These are phyloP conservation scores for Aspergillus floridensis DNA, from an alignment of 2,329 filamentous ascomycete genomes.

Conservation along the genomic window DNA sequence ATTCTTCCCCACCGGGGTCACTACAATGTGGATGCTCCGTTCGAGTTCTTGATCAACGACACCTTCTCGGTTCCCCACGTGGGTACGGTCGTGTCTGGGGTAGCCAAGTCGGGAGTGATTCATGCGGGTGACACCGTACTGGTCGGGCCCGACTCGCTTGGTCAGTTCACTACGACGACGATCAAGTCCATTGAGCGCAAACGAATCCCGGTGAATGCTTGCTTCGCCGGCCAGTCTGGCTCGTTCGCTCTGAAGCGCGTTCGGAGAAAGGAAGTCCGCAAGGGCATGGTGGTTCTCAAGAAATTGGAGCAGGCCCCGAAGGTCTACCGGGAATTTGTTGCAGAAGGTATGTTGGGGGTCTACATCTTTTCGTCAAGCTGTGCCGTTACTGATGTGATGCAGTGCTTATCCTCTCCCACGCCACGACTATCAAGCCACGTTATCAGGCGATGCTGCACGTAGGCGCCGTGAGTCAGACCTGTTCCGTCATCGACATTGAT, in stretches of 20 bases:
- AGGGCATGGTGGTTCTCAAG: slow-evolving; percentile 95
- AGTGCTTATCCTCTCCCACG: slow-evolving; percentile 92
- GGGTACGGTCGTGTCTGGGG: slow-evolving; percentile 91
- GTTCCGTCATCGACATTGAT: slow-evolving; percentile 95
- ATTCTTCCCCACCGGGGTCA: slow-evolving; percentile 92
- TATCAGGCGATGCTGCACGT: slow-evolving; percentile 99
- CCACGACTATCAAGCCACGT: slow-evolving; percentile 92
- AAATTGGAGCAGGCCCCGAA: slow-evolving; percentile 74
- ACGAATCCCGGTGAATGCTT: slow-evolving; percentile 81
- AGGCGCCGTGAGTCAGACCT: slow-evolving; percentile 90
- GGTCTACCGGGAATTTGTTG: slow-evolving; percentile 73
- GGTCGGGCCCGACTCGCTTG: slow-evolving; percentile 84
- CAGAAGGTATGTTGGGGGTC: slow-evolving; percentile 58
- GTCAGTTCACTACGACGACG: slow-evolving; percentile 81
- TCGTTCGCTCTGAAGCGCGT: slow-evolving; percentile 88
- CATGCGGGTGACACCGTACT: slow-evolving; percentile 88
- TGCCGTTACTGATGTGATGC: slow-evolving; percentile 10
- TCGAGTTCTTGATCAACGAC: slow-evolving; percentile 95
- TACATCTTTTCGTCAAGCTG: background rate
- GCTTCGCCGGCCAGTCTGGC: slow-evolving; percentile 86
- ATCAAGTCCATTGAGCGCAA: slow-evolving; percentile 94
- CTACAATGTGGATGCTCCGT: slow-evolving; percentile 81
- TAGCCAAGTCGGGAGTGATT: slow-evolving; percentile 82
- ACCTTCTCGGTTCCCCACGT: slow-evolving; percentile 98
- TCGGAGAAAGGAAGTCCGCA: slow-evolving; percentile 85